Evolutionary conservation across 2,329 filamentous ascomycete species (phyloP).

Genomic region (Trichophyton mentagrophytes): DNA sequence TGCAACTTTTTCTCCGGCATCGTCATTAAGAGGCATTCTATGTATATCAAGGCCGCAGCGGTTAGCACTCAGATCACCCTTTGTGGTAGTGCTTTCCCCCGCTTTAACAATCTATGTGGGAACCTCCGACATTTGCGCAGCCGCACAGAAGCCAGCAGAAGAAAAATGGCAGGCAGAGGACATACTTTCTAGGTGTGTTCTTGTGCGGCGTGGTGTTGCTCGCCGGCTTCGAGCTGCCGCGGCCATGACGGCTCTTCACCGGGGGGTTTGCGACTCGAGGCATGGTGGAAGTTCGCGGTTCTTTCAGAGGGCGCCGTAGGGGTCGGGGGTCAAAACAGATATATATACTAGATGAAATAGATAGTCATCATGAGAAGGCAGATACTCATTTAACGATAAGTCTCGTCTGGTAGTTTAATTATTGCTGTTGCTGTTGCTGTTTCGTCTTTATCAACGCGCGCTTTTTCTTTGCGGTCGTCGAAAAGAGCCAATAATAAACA

Average conservation of each 20-base stretch:
- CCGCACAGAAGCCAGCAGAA: not conserved
- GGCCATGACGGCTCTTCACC: conserved; percentile 29
- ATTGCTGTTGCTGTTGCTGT: not conserved
- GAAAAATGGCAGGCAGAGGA: conserved; percentile 11
- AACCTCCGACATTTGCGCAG: not conserved
- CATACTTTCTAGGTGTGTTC: conserved; percentile 39
- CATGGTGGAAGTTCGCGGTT: conserved; percentile 29
- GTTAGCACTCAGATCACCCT: not conserved
- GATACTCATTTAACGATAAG: not conserved
- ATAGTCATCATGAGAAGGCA: not conserved
- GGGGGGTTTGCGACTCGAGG: conserved; percentile 43
- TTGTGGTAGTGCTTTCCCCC: not conserved
- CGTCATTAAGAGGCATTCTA: conserved; percentile 92
- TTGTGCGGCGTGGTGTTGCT: conserved; percentile 38
- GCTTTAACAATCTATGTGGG: not conserved
- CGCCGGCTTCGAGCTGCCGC: conserved; percentile 31
- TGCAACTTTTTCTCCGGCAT: conserved; percentile 79
- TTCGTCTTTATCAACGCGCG: not conserved
- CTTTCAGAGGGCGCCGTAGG: not conserved
- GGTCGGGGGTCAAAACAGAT: not conserved
- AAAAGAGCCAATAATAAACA: conserved; percentile 27
- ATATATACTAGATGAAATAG: not conserved
- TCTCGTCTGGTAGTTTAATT: not conserved
- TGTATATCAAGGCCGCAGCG: conserved; percentile 3
- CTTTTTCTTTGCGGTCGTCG: not conserved